phyloP scores from a whole-genome alignment of 108 stramenopile genomes.

The Skeletonema grethae region DNA sequence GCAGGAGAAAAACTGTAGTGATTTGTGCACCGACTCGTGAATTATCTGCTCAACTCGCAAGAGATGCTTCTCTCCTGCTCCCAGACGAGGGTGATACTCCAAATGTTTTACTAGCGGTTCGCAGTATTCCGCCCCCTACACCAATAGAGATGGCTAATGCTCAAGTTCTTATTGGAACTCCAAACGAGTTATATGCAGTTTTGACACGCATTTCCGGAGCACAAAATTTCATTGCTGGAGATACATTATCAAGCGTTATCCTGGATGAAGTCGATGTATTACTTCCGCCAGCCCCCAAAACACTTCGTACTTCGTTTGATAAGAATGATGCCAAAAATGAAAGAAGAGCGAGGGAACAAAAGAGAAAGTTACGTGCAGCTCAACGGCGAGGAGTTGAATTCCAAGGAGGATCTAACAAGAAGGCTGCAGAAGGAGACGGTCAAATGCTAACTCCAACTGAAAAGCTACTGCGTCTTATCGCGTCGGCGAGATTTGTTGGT shows the following conservation, averaged over 20 bases:
- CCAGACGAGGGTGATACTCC: conserved; percentile 22
- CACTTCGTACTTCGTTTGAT: conserved; percentile 53
- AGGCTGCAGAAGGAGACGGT: conserved; percentile 12
- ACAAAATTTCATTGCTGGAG: conserved; percentile 48
- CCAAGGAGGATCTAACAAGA: conserved; percentile 24
- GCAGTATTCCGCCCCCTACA: conserved; percentile 48
- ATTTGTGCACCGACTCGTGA: conserved; percentile 52
- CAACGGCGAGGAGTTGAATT: conserved; percentile 54
- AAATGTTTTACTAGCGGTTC: conserved; percentile 49
- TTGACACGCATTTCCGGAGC: conserved; percentile 52
- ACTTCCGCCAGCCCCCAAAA: conserved; percentile 51
- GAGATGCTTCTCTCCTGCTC: conserved; percentile 45
- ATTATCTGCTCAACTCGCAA: conserved; percentile 47
- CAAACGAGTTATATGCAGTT: conserved; percentile 48
- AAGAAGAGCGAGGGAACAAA: conserved; percentile 44
- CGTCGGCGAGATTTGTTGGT: conserved; percentile 31
- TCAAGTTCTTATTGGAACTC: conserved; percentile 52
- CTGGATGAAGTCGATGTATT: conserved; percentile 66
- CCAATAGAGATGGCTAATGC: conserved; percentile 36
- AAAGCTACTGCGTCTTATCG: conserved; percentile 43
- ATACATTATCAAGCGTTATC: conserved; percentile 44
- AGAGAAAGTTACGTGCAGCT: conserved; percentile 55
- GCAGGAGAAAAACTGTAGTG: conserved; percentile 31
- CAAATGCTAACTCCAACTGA: conserved; percentile 52
- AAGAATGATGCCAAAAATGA: conserved; percentile 26